phyloP scores from a whole-genome alignment of 2,329 filamentous ascomycete genomes.

The Metarhizium brunneum region DNA sequence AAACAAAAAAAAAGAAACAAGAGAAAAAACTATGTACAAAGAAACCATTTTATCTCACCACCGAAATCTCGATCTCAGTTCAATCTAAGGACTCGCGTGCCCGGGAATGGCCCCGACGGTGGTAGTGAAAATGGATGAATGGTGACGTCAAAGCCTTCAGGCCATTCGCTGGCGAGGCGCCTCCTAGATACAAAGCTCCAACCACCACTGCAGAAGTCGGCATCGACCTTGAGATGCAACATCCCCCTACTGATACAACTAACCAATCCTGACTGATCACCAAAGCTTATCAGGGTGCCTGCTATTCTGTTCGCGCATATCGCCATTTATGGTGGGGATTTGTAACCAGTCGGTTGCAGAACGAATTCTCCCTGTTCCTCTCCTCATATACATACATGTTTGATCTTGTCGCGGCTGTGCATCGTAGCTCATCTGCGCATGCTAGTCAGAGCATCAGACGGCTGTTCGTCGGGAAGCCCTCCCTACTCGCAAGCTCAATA shows the following conservation, averaged over 20 bases:
- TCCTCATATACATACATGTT: no score
- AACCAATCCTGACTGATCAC: no score
- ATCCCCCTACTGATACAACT: neutral
- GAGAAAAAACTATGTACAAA: no score
- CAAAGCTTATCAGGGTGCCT: no score
- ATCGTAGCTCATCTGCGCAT: no score
- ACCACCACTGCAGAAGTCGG: neutral
- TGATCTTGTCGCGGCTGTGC: no score
- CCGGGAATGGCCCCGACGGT: neutral
- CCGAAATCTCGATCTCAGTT: conserved; percentile 20
- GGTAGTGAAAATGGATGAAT: neutral
- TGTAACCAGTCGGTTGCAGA: neutral
- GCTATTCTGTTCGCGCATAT: neutral
- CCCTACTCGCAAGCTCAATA: no score
- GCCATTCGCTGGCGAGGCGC: neutral
- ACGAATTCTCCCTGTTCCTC: no score
- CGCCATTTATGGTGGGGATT: neutral
- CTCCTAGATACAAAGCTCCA: neutral
- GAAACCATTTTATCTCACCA: conserved; percentile 19
- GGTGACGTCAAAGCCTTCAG: neutral
- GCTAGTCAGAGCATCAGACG: no score
- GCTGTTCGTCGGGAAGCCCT: no score
- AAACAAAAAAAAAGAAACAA: neutral
- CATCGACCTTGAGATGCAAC: neutral
- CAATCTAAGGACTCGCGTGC: neutral